phyloP scores from a whole-genome alignment of 139 green algal genomes.

The Nannochloris sp. region DNA sequence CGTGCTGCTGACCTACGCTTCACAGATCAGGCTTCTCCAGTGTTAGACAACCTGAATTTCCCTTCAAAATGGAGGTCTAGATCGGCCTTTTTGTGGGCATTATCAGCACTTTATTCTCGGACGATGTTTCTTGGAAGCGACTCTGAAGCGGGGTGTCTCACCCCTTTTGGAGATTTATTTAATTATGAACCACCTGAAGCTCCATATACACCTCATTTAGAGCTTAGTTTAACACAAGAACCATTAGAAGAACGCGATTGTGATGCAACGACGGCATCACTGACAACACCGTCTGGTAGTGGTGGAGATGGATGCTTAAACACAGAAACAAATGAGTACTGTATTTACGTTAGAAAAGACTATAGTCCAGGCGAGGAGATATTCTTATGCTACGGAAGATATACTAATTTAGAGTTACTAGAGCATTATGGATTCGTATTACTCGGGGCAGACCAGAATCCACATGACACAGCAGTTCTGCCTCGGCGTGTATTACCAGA shows the following conservation, averaged over 20 bases:
- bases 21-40: constrained; percentile 23
- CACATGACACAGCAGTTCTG: constrained; percentile 53
- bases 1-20: constrained; percentile 13
- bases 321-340: constrained; percentile 18
- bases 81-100: constrained; percentile 58
- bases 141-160: constrained; percentile 56
- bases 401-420: constrained; percentile 85
- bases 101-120: constrained; percentile 57
- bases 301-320: constrained; percentile 53
- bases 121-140: constrained; percentile 69
- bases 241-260: neutral
- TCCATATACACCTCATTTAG: constrained; percentile 38
- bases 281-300: too few species aligned
- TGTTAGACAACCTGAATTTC: constrained; percentile 32
- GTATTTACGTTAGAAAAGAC: constrained; percentile 26
- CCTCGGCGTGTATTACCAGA: constrained; percentile 15
- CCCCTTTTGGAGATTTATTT: constrained; percentile 77
- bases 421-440: constrained; percentile 83
- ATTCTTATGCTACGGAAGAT: constrained; percentile 71
- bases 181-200: constrained; percentile 71
- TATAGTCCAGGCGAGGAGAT: constrained; percentile 56
- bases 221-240: neutral
- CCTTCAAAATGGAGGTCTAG: constrained; percentile 33
- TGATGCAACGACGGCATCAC: neutral
- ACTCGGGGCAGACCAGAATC: constrained; percentile 32